Conservation (phyloP, 352 stramenopile species). For the Globisporangium orthogonon region DNA sequence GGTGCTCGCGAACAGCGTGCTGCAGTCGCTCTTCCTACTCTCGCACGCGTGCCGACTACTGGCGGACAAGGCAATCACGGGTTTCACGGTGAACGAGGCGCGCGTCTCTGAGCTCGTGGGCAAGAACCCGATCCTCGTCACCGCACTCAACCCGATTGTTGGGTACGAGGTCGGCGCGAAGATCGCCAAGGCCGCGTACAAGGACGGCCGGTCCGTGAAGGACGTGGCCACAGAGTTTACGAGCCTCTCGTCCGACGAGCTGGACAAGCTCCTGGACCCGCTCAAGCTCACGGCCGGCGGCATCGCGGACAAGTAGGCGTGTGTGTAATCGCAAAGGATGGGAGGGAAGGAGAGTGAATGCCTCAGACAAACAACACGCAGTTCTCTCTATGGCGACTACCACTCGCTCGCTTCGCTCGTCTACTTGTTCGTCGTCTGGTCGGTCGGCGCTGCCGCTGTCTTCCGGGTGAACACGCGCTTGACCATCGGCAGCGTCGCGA, state of each 20-base stretch:
- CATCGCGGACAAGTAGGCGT: conserved; percentile 27
- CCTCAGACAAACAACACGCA: background rate
- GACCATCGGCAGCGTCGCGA: conserved; percentile 74
- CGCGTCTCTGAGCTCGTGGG: conserved; percentile 40
- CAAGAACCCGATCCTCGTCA: conserved; percentile 54
- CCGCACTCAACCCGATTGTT: conserved; percentile 47
- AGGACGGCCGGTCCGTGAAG: conserved; percentile 41
- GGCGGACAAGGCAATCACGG: conserved; percentile 35
- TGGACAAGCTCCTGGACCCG: conserved; percentile 49
- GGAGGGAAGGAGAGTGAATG: background rate
- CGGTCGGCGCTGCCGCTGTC: conserved; percentile 15
- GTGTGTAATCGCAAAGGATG: too few relatives aligned
- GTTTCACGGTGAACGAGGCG: conserved; percentile 36
- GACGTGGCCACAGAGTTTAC: conserved; percentile 40
- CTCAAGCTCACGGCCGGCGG: conserved; percentile 36
- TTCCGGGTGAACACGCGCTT: conserved; percentile 62
- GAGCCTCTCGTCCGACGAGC: conserved; percentile 33
- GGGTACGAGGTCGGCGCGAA: conserved; percentile 50
- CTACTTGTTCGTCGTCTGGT: too few relatives aligned
- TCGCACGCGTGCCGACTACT: conserved; percentile 31
- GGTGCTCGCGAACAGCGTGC: conserved; percentile 40
- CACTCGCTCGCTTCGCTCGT: too few relatives aligned
- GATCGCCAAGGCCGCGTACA: conserved; percentile 57
- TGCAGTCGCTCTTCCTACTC: conserved; percentile 39
- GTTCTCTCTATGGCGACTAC: background rate